Base-by-base conservation (phyloP, 257 asterid species). In the Nicotiana noctiflora region DNA sequence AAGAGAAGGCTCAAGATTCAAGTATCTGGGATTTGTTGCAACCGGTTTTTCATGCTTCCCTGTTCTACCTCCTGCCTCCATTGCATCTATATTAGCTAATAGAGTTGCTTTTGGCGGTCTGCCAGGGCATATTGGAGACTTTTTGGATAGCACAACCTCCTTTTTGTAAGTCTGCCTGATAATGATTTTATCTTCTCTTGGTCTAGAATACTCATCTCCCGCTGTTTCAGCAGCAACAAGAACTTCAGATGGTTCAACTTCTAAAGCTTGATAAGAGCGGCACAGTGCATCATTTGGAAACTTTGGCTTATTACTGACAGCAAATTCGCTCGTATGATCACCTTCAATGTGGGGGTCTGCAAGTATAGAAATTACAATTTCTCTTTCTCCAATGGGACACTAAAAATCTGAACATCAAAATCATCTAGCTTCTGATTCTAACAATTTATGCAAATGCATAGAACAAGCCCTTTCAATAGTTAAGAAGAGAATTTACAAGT, bases 1-100 rank as follows among this genome's bases (percentile, higher is more conserved):
- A 84, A 96, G 98, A 77, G 94, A 92, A 63, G 99, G 99, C 81
- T 93, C 98, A 44, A 92, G 83, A 85, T 84, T 85, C 89, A 94
- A 85, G 88, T 88, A 94, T 87, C 94, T 90, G 51, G 97, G 93
- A 84, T 85, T 87, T 46, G 81, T 75, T 46, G 87, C 87, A 40
- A 90, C 81, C 70, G 76, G 67, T 52, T 87, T 87, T 76, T 80
- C 91, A 79, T 77, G 75, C 81, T 84, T 88, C 32, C 82, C 82
- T 75, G 52, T 32, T 77, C 82, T 88, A 79, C 85, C 83, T 84
- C 83, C 88, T 74, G 82, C 82, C 81, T 91, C 91, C 80, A 63
- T 59, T 32, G 44, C 67, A 62, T 83, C 86, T 74, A 87, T 85
- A 86, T 82, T 84, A 21, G 81, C 88, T 4, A 87, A 84, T 81